A percentile compares a stretch with the other conserved stretches of the same genome.
phyloP scores from a whole-genome alignment of 2,329 filamentous ascomycete genomes.

The Cladosporium sphaerospermum region DNA sequence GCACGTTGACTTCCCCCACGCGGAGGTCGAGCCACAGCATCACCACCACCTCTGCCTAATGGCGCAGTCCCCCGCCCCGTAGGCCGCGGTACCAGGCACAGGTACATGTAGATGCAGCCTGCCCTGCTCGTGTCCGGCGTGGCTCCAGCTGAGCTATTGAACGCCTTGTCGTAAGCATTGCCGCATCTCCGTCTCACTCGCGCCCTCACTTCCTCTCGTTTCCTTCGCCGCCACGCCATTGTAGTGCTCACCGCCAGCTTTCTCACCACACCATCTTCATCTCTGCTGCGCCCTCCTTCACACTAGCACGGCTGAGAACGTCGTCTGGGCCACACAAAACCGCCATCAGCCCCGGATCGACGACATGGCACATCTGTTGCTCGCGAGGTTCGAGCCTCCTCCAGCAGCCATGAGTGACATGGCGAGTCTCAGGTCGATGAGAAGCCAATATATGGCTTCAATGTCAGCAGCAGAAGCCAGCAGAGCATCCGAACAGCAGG shows the following conservation, averaged over 20 bases:
- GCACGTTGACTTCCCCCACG: too few relatives aligned
- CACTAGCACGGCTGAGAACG: background rate
- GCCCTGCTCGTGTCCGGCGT: background rate
- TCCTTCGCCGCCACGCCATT: background rate
- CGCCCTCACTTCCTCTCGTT: background rate
- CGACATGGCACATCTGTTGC: background rate
- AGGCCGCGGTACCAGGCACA: background rate
- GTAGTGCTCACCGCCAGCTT: background rate
- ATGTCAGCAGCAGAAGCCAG: background rate
- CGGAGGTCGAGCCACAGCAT: background rate
- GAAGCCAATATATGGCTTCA: background rate
- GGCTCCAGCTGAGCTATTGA: conserved; percentile 2
- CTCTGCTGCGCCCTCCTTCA: conserved; percentile 3
- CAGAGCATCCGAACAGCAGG: background rate
- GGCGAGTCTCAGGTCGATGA: background rate
- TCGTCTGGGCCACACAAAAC: background rate
- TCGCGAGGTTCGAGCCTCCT: conserved; percentile 1
- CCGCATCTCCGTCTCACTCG: background rate
- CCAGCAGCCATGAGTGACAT: background rate
- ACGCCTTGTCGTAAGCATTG: conserved; percentile 11
- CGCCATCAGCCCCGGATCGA: background rate
- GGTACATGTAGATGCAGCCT: background rate
- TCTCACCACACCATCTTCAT: conserved; percentile 1
- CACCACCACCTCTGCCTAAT: background rate
- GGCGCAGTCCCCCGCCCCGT: background rate